A percentile compares a stretch with the other conserved stretches of the same genome.
phyloP scores from a whole-genome alignment of 2,329 filamentous ascomycete species.

The Incumbomyces delicatus region DNA sequence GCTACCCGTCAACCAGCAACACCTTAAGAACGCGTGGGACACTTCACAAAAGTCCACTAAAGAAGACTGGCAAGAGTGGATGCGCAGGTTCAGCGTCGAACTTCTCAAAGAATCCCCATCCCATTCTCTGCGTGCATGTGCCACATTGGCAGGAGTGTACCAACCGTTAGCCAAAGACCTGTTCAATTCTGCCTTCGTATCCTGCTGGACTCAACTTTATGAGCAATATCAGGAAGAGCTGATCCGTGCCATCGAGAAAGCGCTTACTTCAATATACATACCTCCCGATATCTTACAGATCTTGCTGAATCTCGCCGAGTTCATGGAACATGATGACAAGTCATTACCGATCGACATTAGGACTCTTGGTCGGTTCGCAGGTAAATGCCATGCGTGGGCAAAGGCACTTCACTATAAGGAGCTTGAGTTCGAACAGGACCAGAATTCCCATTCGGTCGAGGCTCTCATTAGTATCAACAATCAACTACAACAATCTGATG shows the following conservation, averaged over 20 bases:
- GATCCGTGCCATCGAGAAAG: slow-evolving; percentile 88
- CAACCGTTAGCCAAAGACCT: slow-evolving; percentile 82
- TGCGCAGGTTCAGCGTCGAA: slow-evolving; percentile 90
- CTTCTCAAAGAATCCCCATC: slow-evolving; percentile 91
- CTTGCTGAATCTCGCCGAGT: slow-evolving; percentile 90
- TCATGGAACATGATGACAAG: slow-evolving; percentile 99
- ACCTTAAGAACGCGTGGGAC: slow-evolving; percentile 95
- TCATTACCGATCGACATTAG: slow-evolving; percentile 94
- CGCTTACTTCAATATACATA: slow-evolving; percentile 89
- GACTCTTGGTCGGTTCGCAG: slow-evolving; percentile 85
- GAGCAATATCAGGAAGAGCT: slow-evolving; percentile 96
- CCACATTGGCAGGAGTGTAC: slow-evolving; percentile 81
- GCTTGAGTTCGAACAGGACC: slow-evolving; percentile 93
- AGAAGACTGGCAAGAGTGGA: slow-evolving; percentile 99
- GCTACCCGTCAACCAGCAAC: slow-evolving; percentile 92
- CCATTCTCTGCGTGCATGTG: slow-evolving; percentile 86
- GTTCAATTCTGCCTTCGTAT: slow-evolving; percentile 98
- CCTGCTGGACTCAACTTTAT: slow-evolving; percentile 96
- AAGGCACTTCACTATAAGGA: slow-evolving; percentile 99
- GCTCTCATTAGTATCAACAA: slow-evolving; percentile 99
- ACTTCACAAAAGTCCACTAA: slow-evolving; percentile 93
- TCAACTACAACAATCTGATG: slow-evolving; percentile 95
- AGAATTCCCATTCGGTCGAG: slow-evolving; percentile 90
- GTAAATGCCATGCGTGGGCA: slow-evolving; percentile 92
- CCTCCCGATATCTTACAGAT: slow-evolving; percentile 92